These are phyloP conservation scores for Quercus rubra DNA, from an alignment of 306 rosid genomes.

Conservation along the genomic window DNA sequence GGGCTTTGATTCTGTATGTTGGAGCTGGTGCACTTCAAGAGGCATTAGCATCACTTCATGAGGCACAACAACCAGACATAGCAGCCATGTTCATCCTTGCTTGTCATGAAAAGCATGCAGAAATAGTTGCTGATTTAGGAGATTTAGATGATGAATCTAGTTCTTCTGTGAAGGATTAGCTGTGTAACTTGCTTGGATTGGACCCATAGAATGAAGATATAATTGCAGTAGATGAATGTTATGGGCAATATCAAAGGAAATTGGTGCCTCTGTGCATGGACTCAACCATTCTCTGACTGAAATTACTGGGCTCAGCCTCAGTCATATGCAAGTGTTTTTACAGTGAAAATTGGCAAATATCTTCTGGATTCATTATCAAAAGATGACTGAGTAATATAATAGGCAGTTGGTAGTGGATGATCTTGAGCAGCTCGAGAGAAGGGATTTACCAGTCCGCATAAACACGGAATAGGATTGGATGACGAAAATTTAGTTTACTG, in stretches of 20 bases:
- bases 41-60: conserved; percentile 88
- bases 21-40: conserved; percentile 95
- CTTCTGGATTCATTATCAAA: conserved; percentile 2
- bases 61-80: conserved; percentile 83
- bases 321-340: background rate
- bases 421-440: conserved; percentile 3
- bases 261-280: conserved; percentile 96
- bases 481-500: conserved; percentile 3
- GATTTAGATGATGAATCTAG: conserved; percentile 46
- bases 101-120: conserved; percentile 81
- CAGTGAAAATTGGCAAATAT: background rate
- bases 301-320: background rate
- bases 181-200: conserved; percentile 57
- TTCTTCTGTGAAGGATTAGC: conserved; percentile 37
- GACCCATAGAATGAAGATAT: conserved; percentile 80
- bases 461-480: background rate
- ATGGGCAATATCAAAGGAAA: conserved; percentile 77
- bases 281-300: conserved; percentile 65
- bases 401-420: conserved; percentile 10
- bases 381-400: background rate
- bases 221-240: conserved; percentile 70
- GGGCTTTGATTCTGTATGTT: conserved; percentile 86
- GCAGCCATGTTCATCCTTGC: conserved; percentile 94
- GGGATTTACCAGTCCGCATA: conserved; percentile 5
- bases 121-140: conserved; percentile 45